Percentiles rank a stretch among this genome's conserved stretches.
Evolutionary conservation across 2,329 filamentous ascomycete genomes (phyloP).

Genomic region (Alternaria postmessia): DNA sequence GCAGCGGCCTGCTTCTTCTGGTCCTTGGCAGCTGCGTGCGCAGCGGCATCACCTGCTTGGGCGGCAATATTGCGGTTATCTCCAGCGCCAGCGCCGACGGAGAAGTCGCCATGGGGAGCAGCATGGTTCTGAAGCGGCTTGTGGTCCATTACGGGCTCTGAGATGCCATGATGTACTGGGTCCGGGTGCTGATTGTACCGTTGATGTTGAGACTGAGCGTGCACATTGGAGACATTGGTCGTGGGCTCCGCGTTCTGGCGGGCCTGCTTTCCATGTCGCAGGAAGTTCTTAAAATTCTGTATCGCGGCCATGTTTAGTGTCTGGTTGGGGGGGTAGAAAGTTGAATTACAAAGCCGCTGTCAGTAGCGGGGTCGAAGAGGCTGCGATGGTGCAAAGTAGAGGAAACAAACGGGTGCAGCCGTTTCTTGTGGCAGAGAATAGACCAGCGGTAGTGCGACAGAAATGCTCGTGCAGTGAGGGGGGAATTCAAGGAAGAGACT

Average conservation of each 20-base stretch:
- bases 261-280: slow-evolving; percentile 96
- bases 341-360: slow-evolving; percentile 23
- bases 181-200: slow-evolving; percentile 58
- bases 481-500: slow-evolving; percentile 18
- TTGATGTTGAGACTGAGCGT: slow-evolving; percentile 66
- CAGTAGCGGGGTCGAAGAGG: slow-evolving; percentile 30
- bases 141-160: slow-evolving; percentile 65
- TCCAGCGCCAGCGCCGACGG: slow-evolving; percentile 67
- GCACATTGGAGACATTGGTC: slow-evolving; percentile 69
- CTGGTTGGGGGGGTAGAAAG: slow-evolving; percentile 3
- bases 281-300: slow-evolving; percentile 97
- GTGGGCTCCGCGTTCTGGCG: slow-evolving; percentile 71
- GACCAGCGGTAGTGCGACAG: slow-evolving; percentile 24
- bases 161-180: slow-evolving; percentile 64
- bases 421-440: slow-evolving; percentile 20
- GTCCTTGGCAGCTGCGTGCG: slow-evolving; percentile 68
- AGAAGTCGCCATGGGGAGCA: slow-evolving; percentile 65
- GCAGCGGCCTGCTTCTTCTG: slow-evolving; percentile 63
- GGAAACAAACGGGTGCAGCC: slow-evolving; percentile 26
- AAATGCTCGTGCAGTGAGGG: slow-evolving; percentile 16
- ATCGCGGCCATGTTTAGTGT: slow-evolving; percentile 70
- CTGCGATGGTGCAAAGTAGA: slow-evolving; percentile 12
- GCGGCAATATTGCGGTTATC: slow-evolving; percentile 71
- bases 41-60: slow-evolving; percentile 71
- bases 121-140: slow-evolving; percentile 62